Evolutionary conservation across 2,329 filamentous ascomycete species (phyloP), one percentile per base, ranked within the genome.

Genomic region (Eutypella sp.): DNA sequence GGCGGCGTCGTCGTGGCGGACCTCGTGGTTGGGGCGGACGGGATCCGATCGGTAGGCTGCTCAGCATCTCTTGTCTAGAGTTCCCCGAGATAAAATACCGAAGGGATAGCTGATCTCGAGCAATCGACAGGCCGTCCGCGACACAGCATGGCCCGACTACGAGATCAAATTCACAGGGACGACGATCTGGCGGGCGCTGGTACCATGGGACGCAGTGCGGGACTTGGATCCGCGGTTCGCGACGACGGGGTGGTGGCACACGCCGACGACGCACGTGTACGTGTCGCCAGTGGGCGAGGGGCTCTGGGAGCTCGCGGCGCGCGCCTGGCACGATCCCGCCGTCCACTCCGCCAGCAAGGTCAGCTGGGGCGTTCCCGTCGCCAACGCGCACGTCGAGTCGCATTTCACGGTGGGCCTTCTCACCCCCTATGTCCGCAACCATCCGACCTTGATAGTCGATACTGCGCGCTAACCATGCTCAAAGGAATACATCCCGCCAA

Each of bases 1-100:
- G 67, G 68, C 3, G 55, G 53, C 4, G 42, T 39, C 1, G 67
- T 66, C 2, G 57, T 65, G 15, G 67, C 67, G 3, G 74, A 76
- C 49, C 55, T 79, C 0, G 64, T 78, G 1, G 66, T 79, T 2
- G 76, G 74, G 0, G 75, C 72, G 4, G 73, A 79, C 53, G 73
- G 76, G 3, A 77, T 78, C 42, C 68, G 73, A 46, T 76, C 73
- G 4, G 69, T 74, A 51, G 29, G 60, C 48, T 20, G 29, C 15
- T 15, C 13, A 42, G 16, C 16, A 44, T 10, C 25, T 13, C 20
- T 18, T 20, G 22, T 11, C 2, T 36, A 19, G 9, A 27, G 43
- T 22, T 45, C 49, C 62, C 64, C 36, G 52, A 58, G 46, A 63
- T 60, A 3, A 58, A 60, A 0, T 68, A 66, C 43, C 58, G 63